Conservation (phyloP, 192 early-diverging fungal genomes). For the Podila verticillata region DNA sequence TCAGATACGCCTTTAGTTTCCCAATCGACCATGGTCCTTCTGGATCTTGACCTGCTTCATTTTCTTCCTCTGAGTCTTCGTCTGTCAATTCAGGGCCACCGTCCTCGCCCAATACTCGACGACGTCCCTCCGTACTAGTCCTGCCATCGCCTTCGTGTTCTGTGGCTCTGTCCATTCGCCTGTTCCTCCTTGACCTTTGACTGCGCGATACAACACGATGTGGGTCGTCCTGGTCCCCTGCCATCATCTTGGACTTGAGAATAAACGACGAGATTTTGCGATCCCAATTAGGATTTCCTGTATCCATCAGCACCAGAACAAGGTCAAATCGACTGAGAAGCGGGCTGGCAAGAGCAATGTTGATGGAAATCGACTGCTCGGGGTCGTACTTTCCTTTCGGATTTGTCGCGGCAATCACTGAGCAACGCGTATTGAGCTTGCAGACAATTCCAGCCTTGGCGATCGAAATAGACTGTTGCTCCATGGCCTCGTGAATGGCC, state of each 20-base stretch:
- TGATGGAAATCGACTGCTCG: conserved; percentile 66
- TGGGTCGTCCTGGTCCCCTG: conserved; percentile 1
- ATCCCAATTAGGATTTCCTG: conserved; percentile 74
- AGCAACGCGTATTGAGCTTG: conserved; percentile 79
- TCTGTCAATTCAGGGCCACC: background rate
- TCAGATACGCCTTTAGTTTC: conserved; percentile 75
- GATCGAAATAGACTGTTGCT: conserved; percentile 84
- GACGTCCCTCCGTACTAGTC: no score
- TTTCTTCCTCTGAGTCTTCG: background rate
- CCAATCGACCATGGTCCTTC: conserved; percentile 64
- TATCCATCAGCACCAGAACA: conserved; percentile 75
- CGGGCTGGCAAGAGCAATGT: conserved; percentile 58
- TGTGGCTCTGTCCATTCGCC: background rate
- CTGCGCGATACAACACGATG: conserved; percentile 4
- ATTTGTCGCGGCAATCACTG: conserved; percentile 84
- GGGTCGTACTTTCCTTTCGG: conserved; percentile 80
- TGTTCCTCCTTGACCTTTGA: conserved; percentile 6
- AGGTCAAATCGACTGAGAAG: conserved; percentile 81
- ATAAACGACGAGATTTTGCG: conserved; percentile 63
- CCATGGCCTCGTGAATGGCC: conserved; percentile 85
- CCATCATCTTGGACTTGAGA: conserved; percentile 38
- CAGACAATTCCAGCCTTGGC: conserved; percentile 86
- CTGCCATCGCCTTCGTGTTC: background rate
- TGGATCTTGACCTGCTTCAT: background rate
- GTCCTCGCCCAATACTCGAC: background rate